Percentiles rank a stretch among this genome's conserved stretches.
phyloP scores from a whole-genome alignment of 2,329 filamentous ascomycete species.

The Fusarium torulosum region DNA sequence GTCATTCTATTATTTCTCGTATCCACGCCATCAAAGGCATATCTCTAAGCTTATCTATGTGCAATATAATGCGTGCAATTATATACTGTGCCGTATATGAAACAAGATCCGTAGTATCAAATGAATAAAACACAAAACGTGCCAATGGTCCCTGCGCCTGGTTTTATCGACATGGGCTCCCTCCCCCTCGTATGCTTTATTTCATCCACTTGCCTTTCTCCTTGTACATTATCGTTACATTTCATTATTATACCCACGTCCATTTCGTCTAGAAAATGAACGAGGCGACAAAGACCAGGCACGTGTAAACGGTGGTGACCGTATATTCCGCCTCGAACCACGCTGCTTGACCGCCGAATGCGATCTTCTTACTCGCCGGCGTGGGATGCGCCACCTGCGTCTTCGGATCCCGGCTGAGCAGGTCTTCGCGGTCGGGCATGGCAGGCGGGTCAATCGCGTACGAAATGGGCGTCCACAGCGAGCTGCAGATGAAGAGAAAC shows the following conservation, averaged over 20 bases:
- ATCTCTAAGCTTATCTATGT: slow-evolving; percentile 20
- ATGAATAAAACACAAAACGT: slow-evolving; percentile 3
- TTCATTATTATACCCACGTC: slow-evolving; percentile 36
- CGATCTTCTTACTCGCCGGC: slow-evolving; percentile 65
- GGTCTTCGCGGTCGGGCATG: slow-evolving; percentile 68
- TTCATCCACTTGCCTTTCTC: background rate
- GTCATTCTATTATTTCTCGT: slow-evolving; percentile 29
- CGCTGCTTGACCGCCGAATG: slow-evolving; percentile 65
- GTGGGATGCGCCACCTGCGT: slow-evolving; percentile 67
- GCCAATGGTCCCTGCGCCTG: slow-evolving; percentile 14
- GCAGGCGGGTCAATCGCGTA: slow-evolving; percentile 72
- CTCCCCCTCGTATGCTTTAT: background rate
- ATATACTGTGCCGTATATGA: slow-evolving; percentile 18
- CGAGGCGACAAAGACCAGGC: slow-evolving; percentile 61
- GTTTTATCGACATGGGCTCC: slow-evolving; percentile 9
- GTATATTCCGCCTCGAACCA: slow-evolving; percentile 70
- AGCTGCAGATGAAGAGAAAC: slow-evolving; percentile 67
- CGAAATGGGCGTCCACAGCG: slow-evolving; percentile 69
- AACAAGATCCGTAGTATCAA: background rate
- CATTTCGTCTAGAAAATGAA: slow-evolving; percentile 48
- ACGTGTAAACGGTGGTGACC: slow-evolving; percentile 63
- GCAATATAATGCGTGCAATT: slow-evolving; percentile 17
- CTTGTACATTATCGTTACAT: slow-evolving; percentile 45
- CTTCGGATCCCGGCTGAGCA: slow-evolving; percentile 67
- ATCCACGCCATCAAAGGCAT: background rate